Evolutionary conservation across 768 basidiomycete species (phyloP), one percentile per base, ranked within the genome.

Genomic region (Lactarius akahatsu): DNA sequence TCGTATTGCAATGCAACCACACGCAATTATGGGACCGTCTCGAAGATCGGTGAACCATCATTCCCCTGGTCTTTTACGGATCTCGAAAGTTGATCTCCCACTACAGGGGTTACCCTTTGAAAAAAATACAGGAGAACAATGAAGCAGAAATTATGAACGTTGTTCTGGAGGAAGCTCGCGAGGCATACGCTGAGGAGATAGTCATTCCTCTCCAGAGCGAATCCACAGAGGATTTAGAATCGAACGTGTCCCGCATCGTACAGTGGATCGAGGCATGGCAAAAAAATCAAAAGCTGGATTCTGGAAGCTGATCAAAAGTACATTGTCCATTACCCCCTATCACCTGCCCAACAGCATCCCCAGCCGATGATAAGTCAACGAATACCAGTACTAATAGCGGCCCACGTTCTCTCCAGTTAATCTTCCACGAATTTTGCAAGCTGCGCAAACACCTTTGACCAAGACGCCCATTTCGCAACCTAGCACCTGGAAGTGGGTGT

Each of bases 101-200:
- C 34, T 50, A 2, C 76, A 98, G 96, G 67, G 84, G 85, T 10
- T 98, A 98, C 74, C 79, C 91, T 1, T 76, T 95, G 58, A 92
- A 92, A 75, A 99, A 99, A 78, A 93, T 99, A 5, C 91, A 96
- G 75, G 97, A 99, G 78, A 99, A 99, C 76, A 96, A 98, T 76
- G 91, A 96, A 73, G 95, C 96, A 15, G 97, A 99, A 79, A 98
- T 99, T 73, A 97, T 98, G 95, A 82, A 92, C 73, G 87, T 95
- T 59, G 88, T 97, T 43, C 79, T 91, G 13, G 89, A 92, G 38
- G 97, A 99, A 76, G 96, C 96, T 4, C 82, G 86, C 54, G 86
- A 87, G 45, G 92, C 94, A 0, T 99, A 98, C 76, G 83, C 89
- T 0, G 73, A 82, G n/a, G 89, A 92, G 75, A 91, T 96, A 69